These are phyloP conservation scores for Lentinula guzmanii DNA, from an alignment of 768 basidiomycete species.

Conservation along the genomic window DNA sequence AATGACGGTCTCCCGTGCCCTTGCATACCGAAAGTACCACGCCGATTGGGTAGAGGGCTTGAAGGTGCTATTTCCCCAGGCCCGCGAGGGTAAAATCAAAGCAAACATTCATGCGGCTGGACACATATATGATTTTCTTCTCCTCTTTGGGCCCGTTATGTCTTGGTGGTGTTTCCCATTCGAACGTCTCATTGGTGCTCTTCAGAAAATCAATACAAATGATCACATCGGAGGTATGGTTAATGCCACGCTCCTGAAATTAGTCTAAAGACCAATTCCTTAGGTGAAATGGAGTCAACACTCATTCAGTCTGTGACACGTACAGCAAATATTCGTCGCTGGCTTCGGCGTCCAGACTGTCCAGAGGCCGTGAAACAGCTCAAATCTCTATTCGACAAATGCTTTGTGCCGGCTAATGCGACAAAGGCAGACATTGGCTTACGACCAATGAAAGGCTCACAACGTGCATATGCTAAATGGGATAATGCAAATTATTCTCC, in stretches of 20 bases:
- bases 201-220: conserved; percentile 28
- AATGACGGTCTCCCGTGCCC: neutral
- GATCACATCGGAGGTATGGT: conserved; percentile 3
- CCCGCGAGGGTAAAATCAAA: neutral
- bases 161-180: conserved; percentile 36
- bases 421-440: neutral
- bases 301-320: neutral
- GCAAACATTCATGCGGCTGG: conserved; percentile 25
- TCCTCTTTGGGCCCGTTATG: too few species aligned
- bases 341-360: conserved; percentile 15
- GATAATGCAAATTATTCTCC: neutral
- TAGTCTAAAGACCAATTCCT: neutral
- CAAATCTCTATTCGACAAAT: conserved; percentile 15
- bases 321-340: conserved; percentile 7
- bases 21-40: conserved; percentile 5
- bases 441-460: neutral
- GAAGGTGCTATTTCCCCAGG: conserved; percentile 10
- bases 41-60: conserved; percentile 9
- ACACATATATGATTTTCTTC: conserved; percentile 22
- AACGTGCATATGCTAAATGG: neutral
- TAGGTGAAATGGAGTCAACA: conserved; percentile 2
- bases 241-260: conserved; percentile 11
- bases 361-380: conserved; percentile 13
- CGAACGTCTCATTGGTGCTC: conserved; percentile 27
- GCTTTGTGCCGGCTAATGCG: conserved; percentile 2